Evolutionary conservation across 306 rosid species (phyloP), one percentile per base, ranked within the genome.

Genomic region (Cicer judaicum): DNA sequence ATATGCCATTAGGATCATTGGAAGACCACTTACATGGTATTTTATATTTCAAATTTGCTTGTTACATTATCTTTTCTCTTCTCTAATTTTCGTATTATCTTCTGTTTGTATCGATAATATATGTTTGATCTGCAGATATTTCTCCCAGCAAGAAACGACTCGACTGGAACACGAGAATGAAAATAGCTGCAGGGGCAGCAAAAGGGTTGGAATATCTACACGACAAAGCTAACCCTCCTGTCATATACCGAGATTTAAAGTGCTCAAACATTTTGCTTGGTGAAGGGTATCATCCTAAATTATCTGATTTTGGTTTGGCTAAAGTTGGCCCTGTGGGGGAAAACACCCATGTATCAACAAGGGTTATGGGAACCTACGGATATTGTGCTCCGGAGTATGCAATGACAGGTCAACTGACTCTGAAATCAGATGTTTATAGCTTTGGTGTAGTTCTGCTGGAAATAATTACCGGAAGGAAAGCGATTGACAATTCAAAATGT

Each of bases 361-460:
- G 98, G 85, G 96, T 94, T 42, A 92, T 88, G 97, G 99, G 99
- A 7, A 94, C 96, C 48, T 88, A 92, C 57, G 96, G 97, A 76
- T 91, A 94, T 79, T 92, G 99, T 84, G 96, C 96, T 62, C 99
- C 97, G 0, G 97, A 92, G 78, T 94, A 94, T 79, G 99, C 91
- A 44, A 90, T 87, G 94, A 91, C 98, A 4, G 97, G 98, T 52
- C 96, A 94, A 39, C 78, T 94, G 66, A 91, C 97, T 52, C 81
- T 88, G 73, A 94, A 91, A 77, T 94, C 98, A n/a, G 98, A 94
- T 83, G 91, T 94, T 59, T 91, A 89, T 80, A 94, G 98, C 81
- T 94, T 94, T 70, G 98, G 98, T 13, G 93, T 91, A 4, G 98
- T 94, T 79, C 97, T 94, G 70, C 76, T 91, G 81, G 98, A 94